phyloP scores from a whole-genome alignment of 2,329 filamentous ascomycete genomes.

The Curvularia sp. region DNA sequence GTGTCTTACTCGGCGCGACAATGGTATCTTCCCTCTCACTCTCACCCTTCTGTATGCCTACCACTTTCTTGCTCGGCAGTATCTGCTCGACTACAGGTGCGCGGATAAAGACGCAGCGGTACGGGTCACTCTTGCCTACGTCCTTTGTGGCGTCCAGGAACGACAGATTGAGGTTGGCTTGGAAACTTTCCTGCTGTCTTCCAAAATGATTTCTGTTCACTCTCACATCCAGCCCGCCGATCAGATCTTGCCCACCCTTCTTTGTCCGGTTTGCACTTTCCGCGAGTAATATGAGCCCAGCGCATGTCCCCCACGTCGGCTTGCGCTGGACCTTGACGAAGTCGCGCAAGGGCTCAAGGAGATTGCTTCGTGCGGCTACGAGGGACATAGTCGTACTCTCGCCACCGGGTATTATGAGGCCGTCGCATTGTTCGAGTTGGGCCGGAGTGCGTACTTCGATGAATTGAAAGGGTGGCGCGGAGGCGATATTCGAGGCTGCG shows the following conservation, averaged over 20 bases:
- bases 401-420: constrained; percentile 87
- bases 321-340: constrained; percentile 88
- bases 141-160: constrained; percentile 63
- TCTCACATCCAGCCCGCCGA: constrained; percentile 87
- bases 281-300: constrained; percentile 88
- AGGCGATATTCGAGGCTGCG: constrained; percentile 64
- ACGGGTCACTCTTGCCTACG: constrained; percentile 58
- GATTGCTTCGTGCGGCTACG: constrained; percentile 78
- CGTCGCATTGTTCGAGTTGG: constrained; percentile 77
- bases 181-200: constrained; percentile 89
- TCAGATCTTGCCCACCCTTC: constrained; percentile 87
- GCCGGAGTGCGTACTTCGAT: constrained; percentile 79
- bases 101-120: constrained; percentile 88
- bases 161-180: constrained; percentile 74
- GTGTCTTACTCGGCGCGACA: constrained; percentile 63
- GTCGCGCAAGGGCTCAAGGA: constrained; percentile 82
- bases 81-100: constrained; percentile 91
- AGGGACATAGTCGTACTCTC: constrained; percentile 94
- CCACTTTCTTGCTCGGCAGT: constrained; percentile 60
- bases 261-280: constrained; percentile 89
- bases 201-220: constrained; percentile 97
- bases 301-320: constrained; percentile 95
- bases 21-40: constrained; percentile 59
- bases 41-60: constrained; percentile 58
- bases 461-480: constrained; percentile 56